A percentile compares a stretch with the other conserved stretches of the same genome.
phyloP scores from a whole-genome alignment of 2,329 filamentous ascomycete genomes.

The Trichoderma harzianum region DNA sequence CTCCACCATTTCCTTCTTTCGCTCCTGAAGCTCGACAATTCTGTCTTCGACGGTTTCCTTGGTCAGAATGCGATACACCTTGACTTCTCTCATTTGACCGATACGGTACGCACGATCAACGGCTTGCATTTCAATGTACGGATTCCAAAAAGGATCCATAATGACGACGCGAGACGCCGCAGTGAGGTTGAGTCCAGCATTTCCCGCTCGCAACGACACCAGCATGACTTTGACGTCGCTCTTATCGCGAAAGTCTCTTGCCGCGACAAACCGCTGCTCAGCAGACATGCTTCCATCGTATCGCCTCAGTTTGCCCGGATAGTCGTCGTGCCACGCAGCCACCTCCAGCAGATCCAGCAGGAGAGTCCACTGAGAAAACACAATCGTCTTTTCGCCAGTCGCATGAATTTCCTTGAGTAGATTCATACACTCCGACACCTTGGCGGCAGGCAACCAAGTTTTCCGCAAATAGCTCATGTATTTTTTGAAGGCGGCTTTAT shows the following conservation, averaged over 20 bases:
- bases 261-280: slow-evolving; percentile 63
- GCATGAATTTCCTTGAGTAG: slow-evolving; percentile 67
- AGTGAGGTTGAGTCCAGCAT: slow-evolving; percentile 80
- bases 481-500: slow-evolving; percentile 59
- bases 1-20: slow-evolving; percentile 74
- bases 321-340: slow-evolving; percentile 62
- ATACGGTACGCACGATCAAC: slow-evolving; percentile 88
- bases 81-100: slow-evolving; percentile 70
- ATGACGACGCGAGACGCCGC: slow-evolving; percentile 83
- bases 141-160: slow-evolving; percentile 93
- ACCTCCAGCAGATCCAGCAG: slow-evolving; percentile 71
- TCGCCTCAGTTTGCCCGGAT: slow-evolving; percentile 60
- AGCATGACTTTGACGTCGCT: slow-evolving; percentile 70
- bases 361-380: slow-evolving; percentile 77
- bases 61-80: slow-evolving; percentile 77
- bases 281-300: slow-evolving; percentile 81
- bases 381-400: slow-evolving; percentile 63
- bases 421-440: slow-evolving; percentile 73
- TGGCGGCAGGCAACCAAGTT: slow-evolving; percentile 72
- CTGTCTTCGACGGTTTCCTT: slow-evolving; percentile 81
- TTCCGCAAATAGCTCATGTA: slow-evolving; percentile 68
- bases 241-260: slow-evolving; percentile 63
- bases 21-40: slow-evolving; percentile 73
- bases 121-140: slow-evolving; percentile 87
- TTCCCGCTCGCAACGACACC: slow-evolving; percentile 77